phyloP scores from a whole-genome alignment of 1,284 basidiomycete species.

The Puccinia novopanici region DNA sequence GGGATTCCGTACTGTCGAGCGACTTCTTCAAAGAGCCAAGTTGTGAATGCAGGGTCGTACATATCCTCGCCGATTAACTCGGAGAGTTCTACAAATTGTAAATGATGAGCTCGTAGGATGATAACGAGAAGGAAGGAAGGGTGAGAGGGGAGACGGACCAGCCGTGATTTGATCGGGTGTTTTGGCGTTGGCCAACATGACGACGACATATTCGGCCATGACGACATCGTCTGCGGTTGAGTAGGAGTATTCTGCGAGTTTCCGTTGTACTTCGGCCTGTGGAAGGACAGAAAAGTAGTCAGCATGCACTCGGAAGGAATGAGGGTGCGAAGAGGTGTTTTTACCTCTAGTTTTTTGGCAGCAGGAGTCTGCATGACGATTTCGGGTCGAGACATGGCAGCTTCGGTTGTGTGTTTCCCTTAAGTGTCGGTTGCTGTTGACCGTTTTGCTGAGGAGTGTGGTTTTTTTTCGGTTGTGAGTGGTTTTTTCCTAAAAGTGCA shows the following conservation, averaged over 20 bases:
- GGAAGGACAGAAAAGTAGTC: not conserved
- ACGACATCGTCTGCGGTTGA: slow-evolving; percentile 50
- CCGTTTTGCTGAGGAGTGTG: not conserved
- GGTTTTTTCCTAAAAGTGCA: not conserved
- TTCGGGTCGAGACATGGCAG: slow-evolving; percentile 43
- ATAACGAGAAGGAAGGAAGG: not conserved
- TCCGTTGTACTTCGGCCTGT: slow-evolving; percentile 45
- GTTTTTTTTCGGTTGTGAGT: not conserved
- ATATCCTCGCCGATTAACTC: slow-evolving; percentile 56
- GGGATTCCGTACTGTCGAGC: slow-evolving; percentile 38
- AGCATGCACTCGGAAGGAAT: not conserved
- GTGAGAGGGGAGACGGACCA: slow-evolving; percentile 20
- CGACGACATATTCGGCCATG: slow-evolving; percentile 58
- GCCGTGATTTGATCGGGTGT: slow-evolving; percentile 55
- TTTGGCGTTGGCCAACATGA: slow-evolving; percentile 59
- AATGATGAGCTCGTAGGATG: not conserved
- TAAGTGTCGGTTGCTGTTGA: too few relatives aligned
- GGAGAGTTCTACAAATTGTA: slow-evolving; percentile 53
- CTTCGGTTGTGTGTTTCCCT: too few relatives aligned
- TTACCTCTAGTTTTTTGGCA: slow-evolving; percentile 49
- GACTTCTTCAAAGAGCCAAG: slow-evolving; percentile 55
- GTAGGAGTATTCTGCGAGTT: slow-evolving; percentile 48
- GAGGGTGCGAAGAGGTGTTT: not conserved
- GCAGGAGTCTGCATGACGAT: slow-evolving; percentile 50
- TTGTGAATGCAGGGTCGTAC: slow-evolving; percentile 54